Percentiles rank a stretch among this genome's conserved stretches.
Evolutionary conservation across 2,329 filamentous ascomycete genomes (phyloP).

Genomic region (Sclerotinia spermophila): DNA sequence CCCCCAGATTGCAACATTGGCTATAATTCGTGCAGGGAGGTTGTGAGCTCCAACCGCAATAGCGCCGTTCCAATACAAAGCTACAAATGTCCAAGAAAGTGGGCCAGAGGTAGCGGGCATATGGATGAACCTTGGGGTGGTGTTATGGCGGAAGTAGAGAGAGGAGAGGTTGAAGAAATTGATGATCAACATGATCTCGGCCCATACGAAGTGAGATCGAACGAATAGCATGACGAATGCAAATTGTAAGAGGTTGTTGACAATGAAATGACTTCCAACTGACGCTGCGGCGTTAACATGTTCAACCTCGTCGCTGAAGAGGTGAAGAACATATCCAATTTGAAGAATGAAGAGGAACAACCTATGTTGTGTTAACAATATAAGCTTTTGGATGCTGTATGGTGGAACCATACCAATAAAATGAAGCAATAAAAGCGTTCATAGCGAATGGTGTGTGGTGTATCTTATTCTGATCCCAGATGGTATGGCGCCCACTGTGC

Average conservation of each 20-base stretch:
- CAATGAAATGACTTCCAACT: slow-evolving; percentile 79
- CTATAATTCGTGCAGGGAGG: slow-evolving; percentile 71
- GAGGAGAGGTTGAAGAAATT: slow-evolving; percentile 79
- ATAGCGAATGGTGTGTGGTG: slow-evolving; percentile 71
- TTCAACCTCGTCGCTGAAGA: slow-evolving; percentile 65
- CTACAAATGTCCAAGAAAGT: slow-evolving; percentile 80
- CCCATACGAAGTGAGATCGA: slow-evolving; percentile 68
- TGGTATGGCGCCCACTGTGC: slow-evolving; percentile 53
- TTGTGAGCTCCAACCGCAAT: slow-evolving; percentile 69
- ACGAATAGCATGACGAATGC: slow-evolving; percentile 82
- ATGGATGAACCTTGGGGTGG: slow-evolving; percentile 71
- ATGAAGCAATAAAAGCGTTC: slow-evolving; percentile 58
- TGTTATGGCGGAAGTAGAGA: slow-evolving; percentile 76
- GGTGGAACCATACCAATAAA: slow-evolving; percentile 67
- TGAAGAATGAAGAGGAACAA: slow-evolving; percentile 72
- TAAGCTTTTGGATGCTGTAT: background rate
- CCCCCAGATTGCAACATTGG: slow-evolving; percentile 85
- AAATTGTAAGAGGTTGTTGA: slow-evolving; percentile 80
- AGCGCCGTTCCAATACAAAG: slow-evolving; percentile 85
- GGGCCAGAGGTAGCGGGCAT: slow-evolving; percentile 71
- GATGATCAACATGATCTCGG: slow-evolving; percentile 70
- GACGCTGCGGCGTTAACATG: slow-evolving; percentile 67
- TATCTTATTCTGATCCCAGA: slow-evolving; percentile 70
- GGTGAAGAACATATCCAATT: slow-evolving; percentile 68
- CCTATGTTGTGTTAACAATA: slow-evolving; percentile 43